Base-by-base conservation (phyloP, 306 rosid genomes). In the Prunus mume region DNA sequence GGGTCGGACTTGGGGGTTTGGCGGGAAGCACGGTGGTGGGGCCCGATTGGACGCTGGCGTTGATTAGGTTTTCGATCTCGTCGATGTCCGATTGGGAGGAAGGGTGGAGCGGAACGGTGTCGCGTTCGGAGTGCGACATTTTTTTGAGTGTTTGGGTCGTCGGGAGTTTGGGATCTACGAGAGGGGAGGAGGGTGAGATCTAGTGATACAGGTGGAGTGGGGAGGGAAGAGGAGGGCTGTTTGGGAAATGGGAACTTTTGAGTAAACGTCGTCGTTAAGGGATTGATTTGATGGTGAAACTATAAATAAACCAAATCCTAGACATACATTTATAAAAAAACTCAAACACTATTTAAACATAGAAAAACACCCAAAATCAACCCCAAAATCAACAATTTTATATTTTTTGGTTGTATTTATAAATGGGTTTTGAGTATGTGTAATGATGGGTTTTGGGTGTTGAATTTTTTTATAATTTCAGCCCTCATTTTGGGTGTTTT, bases 21-120 rank as follows among this genome's bases (percentile, higher is more conserved):
- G 99, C 98, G 0, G 97, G 85, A 19, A 83, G 97, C 45, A 93
- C 97, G 27, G 85, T 83, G 60, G 95, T 56, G 32, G 94, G 85
- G 46, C 87, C 82, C 3, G 93, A 78, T 71, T 86, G 87, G 72
- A 83, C 84, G 85, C 88, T 84, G 76, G 91, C 92, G 78, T 89
- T 69, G 79, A 96, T 96, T 49, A 96, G 99, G 46, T 89, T 96
- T 80, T 95, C 99, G 88, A 96, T 96, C 98, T 96, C 99, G 82
- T 96, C 99, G 55, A 96, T 96, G 87, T 96, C 97, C 20, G 98
- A 96, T 57, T 96, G 99, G 61, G 98, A 91, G 9, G 99, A 92
- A 0, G 90, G 84, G 82, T 92, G 96, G 32, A 96, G 97, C 46
- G 98, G 99, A 17, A 92, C 85, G 43, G 98, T 89, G 78, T 96